These are phyloP conservation scores for Fusarium burgessii DNA, from an alignment of 2,329 filamentous ascomycete species.

Conservation along the genomic window DNA sequence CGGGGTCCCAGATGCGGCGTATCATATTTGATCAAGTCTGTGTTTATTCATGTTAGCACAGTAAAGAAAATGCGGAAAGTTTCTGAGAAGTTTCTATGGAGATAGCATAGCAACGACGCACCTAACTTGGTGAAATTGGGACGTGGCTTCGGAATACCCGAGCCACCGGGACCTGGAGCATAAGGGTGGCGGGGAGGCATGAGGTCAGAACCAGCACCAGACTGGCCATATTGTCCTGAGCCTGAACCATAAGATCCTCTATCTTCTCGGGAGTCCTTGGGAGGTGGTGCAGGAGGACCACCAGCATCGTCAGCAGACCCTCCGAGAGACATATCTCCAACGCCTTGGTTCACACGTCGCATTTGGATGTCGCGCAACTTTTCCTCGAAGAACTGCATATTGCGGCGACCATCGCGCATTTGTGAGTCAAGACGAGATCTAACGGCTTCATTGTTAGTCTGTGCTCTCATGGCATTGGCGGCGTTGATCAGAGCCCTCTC, in stretches of 20 bases:
- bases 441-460: slow-evolving; percentile 93
- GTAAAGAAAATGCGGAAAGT: not conserved
- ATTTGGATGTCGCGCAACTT: slow-evolving; percentile 89
- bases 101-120: slow-evolving; percentile 58
- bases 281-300: slow-evolving; percentile 73
- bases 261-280: slow-evolving; percentile 73
- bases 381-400: slow-evolving; percentile 96
- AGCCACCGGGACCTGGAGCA: slow-evolving; percentile 73
- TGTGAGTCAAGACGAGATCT: slow-evolving; percentile 91
- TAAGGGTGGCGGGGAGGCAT: slow-evolving; percentile 87
- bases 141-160: slow-evolving; percentile 76
- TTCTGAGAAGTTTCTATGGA: not conserved
- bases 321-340: slow-evolving; percentile 74
- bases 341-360: slow-evolving; percentile 76
- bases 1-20: slow-evolving; percentile 94
- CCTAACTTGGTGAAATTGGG: slow-evolving; percentile 97
- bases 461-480: slow-evolving; percentile 93
- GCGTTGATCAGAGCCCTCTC: slow-evolving; percentile 96
- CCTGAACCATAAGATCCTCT: slow-evolving; percentile 72
- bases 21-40: slow-evolving; percentile 98
- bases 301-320: slow-evolving; percentile 56
- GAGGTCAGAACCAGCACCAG: slow-evolving; percentile 75
- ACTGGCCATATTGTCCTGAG: slow-evolving; percentile 63
- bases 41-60: slow-evolving; percentile 9
- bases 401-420: slow-evolving; percentile 91